phyloP scores from a whole-genome alignment of 495 filamentous ascomycete genomes.

The Aspergillus sclerotiicarbonarius region DNA sequence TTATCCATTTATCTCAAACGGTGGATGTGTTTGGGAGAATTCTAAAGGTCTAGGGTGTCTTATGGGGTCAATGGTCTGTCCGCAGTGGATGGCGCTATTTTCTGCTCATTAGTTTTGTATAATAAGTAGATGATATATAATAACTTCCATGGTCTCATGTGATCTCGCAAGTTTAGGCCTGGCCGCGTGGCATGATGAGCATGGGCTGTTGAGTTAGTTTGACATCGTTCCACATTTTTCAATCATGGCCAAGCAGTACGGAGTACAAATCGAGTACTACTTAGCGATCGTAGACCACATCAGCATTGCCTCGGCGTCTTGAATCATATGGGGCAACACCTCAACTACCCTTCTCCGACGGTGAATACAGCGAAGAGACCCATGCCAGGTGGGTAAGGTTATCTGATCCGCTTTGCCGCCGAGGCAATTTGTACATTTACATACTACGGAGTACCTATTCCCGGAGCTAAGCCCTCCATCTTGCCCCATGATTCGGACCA shows the following conservation, averaged over 20 bases:
- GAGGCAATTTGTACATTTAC: not conserved
- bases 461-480: not conserved
- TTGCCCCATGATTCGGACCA: no score
- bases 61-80: not conserved
- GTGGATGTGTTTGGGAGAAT: slow-evolving; percentile 6
- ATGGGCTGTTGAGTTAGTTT: not conserved
- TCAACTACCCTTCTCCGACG: not conserved
- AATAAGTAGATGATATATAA: slow-evolving; percentile 5
- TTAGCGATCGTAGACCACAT: no score
- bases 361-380: not conserved
- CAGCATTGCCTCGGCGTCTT: no score
- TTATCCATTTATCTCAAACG: not conserved
- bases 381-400: not conserved
- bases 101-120: not conserved
- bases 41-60: not conserved
- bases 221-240: no score
- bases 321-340: no score
- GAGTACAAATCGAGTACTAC: no score
- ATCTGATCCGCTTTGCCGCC: not conserved
- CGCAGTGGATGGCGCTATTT: slow-evolving; percentile 2
- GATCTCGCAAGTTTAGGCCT: not conserved
- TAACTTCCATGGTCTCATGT: not conserved
- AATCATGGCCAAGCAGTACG: no score
- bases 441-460: not conserved
- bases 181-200: slow-evolving; percentile 1